Base-by-base conservation (phyloP, 2,329 filamentous ascomycete species). In the Calonectria pteridis region DNA sequence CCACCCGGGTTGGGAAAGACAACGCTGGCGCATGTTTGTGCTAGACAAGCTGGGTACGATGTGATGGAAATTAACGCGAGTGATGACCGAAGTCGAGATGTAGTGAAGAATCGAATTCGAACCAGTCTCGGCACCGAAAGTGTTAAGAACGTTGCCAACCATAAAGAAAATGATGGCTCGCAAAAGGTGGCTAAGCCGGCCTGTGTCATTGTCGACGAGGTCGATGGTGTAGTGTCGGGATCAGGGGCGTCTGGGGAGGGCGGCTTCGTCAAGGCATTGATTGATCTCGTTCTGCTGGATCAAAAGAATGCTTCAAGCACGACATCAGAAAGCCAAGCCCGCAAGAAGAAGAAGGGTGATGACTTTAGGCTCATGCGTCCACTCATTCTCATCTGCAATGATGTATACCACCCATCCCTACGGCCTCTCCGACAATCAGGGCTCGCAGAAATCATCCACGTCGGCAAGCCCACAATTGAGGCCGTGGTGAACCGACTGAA, bases 61-160 rank as follows among this genome's bases (percentile, higher is more conserved):
- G 94, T 98, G 1, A 91, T 98, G 82, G 97, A 99, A 83, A 98
- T 99, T 85, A 99, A 99, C 80, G 97, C 97, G 11, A 98, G 96
- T 79, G 97, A 99, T 81, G 97, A 99, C 82, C 91, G 97, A 79
- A 98, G 95, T 81, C 90, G 91, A 35, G 93, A 96, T 80, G 95
- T 99, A 2, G 97, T 99, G 43, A 97, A 94, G 82, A 95, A 95
- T 9, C 91, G 95, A 20, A 98, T 99, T 77, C 91, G 94, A 78
- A 98, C 98, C 71, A 96, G 95, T 83, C 89, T 99, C 40, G 96
- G 95, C 0, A 99, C 97, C 0, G 96, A 99, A 83, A 98, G 95
- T 73, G 96, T 99, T 74, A 97, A 94, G 82, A 91, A 90, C 33
- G 92, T 94, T 11, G 89, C 91, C 70, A 91, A 93, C 69, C 86